Evolutionary conservation across 176 grass and related monocot genomes (phyloP), one percentile per base, ranked within the genome.

Genomic region (Zoysia japonica): DNA sequence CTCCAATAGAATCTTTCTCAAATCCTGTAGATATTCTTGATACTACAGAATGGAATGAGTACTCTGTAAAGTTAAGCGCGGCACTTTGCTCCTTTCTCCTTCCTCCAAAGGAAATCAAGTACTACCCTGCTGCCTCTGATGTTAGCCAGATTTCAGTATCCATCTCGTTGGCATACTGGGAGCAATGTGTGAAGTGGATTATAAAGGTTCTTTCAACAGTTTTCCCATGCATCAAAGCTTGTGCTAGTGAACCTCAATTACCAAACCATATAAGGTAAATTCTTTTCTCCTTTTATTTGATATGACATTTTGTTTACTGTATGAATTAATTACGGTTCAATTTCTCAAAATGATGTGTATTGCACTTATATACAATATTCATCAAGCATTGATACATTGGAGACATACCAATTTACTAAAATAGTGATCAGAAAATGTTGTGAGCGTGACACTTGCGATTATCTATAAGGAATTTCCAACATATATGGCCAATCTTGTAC

Each of bases 121-220:
- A 92, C 63, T 63, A 65, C 72, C 54, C 70, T 88, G 78, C 61
- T 52, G 47, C 79, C 67, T 81, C 81, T 72, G 61, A 87, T 90
- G 78, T 84, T 64, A 82, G 80, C 70, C 85, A 84, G 83, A 89
- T 85, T 88, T 88, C 85, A 46, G 72, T 87, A 47, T 85, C 89
- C 83, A 81, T 91, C 71, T 90, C 95, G 36, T 80, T 94, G 77
- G 95, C 88, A 49, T 98, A 94, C 82, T 92, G 95, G 88, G 95
- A 98, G 65, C 95, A 94, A 90, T 89, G 90, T 83, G 88, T 80
- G 45, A 90, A 92, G 71, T 98, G 95, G 92, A 85, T 94, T 54
- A 90, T 98, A 70, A 98, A 93, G 83, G 90, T 94, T 90, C 86
- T 98, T 82, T 77, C 88, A 50, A 98, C 95, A 75, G 92, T 91